Percentiles rank a stretch among this genome's conserved stretches.
phyloP scores from a whole-genome alignment of 164 flowering plant genomes.

The Vitis rupestris region DNA sequence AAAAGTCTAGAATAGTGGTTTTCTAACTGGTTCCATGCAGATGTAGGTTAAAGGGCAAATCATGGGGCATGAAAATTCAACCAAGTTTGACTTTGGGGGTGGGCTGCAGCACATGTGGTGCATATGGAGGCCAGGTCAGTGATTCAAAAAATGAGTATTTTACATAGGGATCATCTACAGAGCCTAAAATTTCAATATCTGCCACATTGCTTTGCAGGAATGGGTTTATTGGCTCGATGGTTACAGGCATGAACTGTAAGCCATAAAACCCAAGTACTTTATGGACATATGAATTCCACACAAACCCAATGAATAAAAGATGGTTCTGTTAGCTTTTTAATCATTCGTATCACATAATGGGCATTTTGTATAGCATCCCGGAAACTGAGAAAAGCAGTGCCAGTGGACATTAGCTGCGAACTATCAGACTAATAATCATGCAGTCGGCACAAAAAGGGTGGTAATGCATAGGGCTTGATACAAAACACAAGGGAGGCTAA shows the following conservation, averaged over 20 bases:
- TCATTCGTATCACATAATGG: no score
- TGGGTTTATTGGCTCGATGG: conserved; percentile 1
- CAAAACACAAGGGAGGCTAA: conserved; percentile 25
- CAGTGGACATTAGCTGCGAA: no score
- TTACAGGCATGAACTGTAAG: neutral
- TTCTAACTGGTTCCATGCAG: neutral
- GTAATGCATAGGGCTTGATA: neutral
- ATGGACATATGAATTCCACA: no score
- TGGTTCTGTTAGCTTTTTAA: no score
- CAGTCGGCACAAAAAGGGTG: no score
- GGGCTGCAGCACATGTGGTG: neutral
- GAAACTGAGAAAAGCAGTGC: no score
- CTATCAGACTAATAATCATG: neutral
- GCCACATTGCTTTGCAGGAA: no score
- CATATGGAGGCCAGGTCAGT: neutral
- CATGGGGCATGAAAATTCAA: neutral
- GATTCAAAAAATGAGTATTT: neutral
- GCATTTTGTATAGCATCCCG: no score
- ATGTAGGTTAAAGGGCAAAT: neutral
- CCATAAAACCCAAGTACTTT: neutral
- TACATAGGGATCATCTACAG: conserved; percentile 1
- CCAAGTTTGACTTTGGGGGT: neutral
- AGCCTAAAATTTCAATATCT: neutral
- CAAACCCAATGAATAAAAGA: no score
- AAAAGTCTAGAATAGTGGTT: neutral